Evolutionary conservation across 140 eudicot species (phyloP).

Genomic region (Erigeron philadelphicus): DNA sequence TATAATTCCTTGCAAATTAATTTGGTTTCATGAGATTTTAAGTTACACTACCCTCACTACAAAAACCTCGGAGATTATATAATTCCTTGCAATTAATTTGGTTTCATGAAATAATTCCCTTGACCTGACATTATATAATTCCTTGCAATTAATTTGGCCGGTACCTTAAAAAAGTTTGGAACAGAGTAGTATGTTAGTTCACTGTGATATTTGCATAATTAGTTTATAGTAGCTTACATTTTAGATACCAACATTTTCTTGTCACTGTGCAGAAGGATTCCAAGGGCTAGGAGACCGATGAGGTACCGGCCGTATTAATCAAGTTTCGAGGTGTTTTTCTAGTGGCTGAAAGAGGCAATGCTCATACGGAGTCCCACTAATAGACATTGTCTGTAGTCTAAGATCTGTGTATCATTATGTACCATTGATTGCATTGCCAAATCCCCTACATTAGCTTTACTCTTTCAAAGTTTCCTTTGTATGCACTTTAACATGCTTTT

Average conservation of each 20-base stretch:
- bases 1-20: too few relatives aligned
- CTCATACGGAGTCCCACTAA: slow-evolving; percentile 24
- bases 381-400: slow-evolving; percentile 25
- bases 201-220: slow-evolving; percentile 11
- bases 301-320: slow-evolving; percentile 67
- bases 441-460: slow-evolving; percentile 22
- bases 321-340: slow-evolving; percentile 10
- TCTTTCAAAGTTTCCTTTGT: slow-evolving; percentile 20
- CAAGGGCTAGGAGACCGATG: slow-evolving; percentile 71
- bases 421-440: slow-evolving; percentile 26
- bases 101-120: too few relatives aligned
- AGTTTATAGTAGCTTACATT: slow-evolving; percentile 9
- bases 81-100: too few relatives aligned
- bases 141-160: too few relatives aligned
- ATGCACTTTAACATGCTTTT: slow-evolving; percentile 28
- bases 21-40: too few relatives aligned
- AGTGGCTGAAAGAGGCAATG: slow-evolving; percentile 27
- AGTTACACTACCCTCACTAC: too few relatives aligned
- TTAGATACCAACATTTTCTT: slow-evolving; percentile 7
- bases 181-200: too few relatives aligned
- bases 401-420: slow-evolving; percentile 39
- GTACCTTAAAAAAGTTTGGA: too few relatives aligned
- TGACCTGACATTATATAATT: too few relatives aligned
- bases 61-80: too few relatives aligned
- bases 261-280: slow-evolving; percentile 58